Evolutionary conservation across 768 basidiomycete genomes (phyloP), one percentile per base, ranked within the genome.

Genomic region (Crucibulum laeve): DNA sequence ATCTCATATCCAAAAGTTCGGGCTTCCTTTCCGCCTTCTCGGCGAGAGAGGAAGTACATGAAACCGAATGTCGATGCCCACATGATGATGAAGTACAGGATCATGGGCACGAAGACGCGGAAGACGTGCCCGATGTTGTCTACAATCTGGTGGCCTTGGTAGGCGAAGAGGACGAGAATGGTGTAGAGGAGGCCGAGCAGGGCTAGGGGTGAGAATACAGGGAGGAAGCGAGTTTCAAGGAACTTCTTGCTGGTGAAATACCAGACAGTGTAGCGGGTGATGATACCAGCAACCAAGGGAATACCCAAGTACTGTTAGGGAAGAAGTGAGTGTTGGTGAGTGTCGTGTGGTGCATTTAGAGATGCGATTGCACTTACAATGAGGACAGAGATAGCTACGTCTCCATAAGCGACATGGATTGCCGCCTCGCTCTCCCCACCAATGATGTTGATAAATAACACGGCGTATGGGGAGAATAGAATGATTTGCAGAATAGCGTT

Each of bases 141-240:
- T 8, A 90, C 61, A 49, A 91, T 89, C 44, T 78, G 78, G 40
- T 82, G 77, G 2, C 72, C 74, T 61, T 82, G 79, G 53, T 79
- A 78, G 3, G 82, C 86, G 55, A 90, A 89, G 56, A 88, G 71
- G 36, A 88, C 77, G 43, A 87, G 60, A 53, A 89, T 80, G 11
- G 88, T 91, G 67, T 91, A 91, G 2, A 92, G 73, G 7, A 94
- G 69, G 3, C 89, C 90, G 18, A 90, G 42, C 6, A 88, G 72
- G 0, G 87, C 77, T 3, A 90, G 51, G 0, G 84, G 87, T 1
- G 75, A 75, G 60, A 92, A 87, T 30, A 63, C 47, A 0, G 80
- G 83, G n/a, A 89, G 61, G 66, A 91, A 91, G 11, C 62, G 66
- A 6, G 63, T 68, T 21, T 76, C 57, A 47, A 88, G 72, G 55